Percentiles rank a stretch among this genome's conserved stretches.
Conservation (phyloP, 495 filamentous ascomycete genomes). For the Trichocladium uniseriatum region DNA sequence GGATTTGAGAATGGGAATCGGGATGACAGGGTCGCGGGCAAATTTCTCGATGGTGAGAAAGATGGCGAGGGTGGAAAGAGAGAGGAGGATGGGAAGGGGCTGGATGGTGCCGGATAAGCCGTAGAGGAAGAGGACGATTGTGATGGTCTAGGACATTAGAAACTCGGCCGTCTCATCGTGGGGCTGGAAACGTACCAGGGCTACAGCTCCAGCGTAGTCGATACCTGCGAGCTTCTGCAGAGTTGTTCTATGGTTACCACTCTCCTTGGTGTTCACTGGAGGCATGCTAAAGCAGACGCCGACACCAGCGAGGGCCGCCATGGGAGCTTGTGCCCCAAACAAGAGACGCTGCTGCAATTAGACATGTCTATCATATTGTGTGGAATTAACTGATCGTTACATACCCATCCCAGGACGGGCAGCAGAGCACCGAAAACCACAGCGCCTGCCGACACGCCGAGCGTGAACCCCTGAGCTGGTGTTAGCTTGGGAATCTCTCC, state of each 20-base stretch:
- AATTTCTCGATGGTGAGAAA: conserved; percentile 55
- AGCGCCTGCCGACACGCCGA: conserved; percentile 61
- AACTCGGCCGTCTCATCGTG: not conserved
- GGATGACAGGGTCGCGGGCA: conserved; percentile 59
- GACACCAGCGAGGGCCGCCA: conserved; percentile 46
- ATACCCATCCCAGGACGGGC: conserved; percentile 58
- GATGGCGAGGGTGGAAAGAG: conserved; percentile 38
- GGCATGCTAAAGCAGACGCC: conserved; percentile 54
- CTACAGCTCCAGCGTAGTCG: conserved; percentile 58
- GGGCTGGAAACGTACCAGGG: conserved; percentile 40
- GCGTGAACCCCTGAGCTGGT: conserved; percentile 45
- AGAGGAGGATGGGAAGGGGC: conserved; percentile 47
- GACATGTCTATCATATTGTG: not conserved
- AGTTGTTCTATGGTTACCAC: conserved; percentile 20
- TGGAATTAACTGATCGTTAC: conserved; percentile 12
- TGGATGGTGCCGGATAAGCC: conserved; percentile 51
- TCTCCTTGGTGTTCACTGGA: conserved; percentile 24
- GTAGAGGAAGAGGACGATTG: conserved; percentile 56
- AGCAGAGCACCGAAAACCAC: conserved; percentile 58
- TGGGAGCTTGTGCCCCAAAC: conserved; percentile 57
- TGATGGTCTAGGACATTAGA: conserved; percentile 31
- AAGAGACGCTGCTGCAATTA: conserved; percentile 45
- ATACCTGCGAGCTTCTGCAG: conserved; percentile 47
- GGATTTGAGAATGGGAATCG: conserved; percentile 51
- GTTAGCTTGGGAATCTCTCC: not conserved